Conservation (phyloP, 805 yeast species). For the Candida nemodendra region DNA sequence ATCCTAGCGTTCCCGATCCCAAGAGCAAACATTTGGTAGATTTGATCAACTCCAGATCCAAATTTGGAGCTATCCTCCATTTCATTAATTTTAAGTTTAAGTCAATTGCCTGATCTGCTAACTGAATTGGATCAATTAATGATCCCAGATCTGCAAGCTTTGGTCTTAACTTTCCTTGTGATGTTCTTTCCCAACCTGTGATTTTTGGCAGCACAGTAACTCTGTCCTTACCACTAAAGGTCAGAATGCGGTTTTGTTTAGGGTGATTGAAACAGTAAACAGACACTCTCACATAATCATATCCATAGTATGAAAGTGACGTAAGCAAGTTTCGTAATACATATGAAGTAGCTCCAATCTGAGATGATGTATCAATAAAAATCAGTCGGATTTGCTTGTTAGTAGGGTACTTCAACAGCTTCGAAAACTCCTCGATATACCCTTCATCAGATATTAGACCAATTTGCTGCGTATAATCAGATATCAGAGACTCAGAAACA, state of each 20-base stretch:
- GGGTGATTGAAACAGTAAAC: constrained; percentile 37
- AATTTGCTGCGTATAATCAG: constrained; percentile 15
- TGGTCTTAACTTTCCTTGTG: constrained; percentile 71
- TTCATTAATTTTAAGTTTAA: constrained; percentile 90
- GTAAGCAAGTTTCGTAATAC: constrained; percentile 26
- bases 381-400: constrained; percentile 12
- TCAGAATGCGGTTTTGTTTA: constrained; percentile 29
- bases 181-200: constrained; percentile 90
- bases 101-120: constrained; percentile 91
- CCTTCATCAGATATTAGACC: constrained; percentile 12
- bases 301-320: constrained; percentile 34
- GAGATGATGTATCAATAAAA: constrained; percentile 29
- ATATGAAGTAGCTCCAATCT: constrained; percentile 19
- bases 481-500: neutral
- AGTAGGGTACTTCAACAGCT: constrained; percentile 8
- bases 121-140: constrained; percentile 72
- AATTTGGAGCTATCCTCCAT: constrained; percentile 88
- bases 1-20: constrained; percentile 97
- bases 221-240: constrained; percentile 18
- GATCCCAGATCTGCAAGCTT: constrained; percentile 80
- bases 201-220: constrained; percentile 37
- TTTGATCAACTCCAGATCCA: constrained; percentile 66
- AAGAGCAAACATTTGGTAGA: constrained; percentile 65
- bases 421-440: constrained; percentile 8
- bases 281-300: constrained; percentile 35